Evolutionary conservation across 2,329 filamentous ascomycete species (phyloP), one percentile per base, ranked within the genome.

Genomic region (Beauveria australis): DNA sequence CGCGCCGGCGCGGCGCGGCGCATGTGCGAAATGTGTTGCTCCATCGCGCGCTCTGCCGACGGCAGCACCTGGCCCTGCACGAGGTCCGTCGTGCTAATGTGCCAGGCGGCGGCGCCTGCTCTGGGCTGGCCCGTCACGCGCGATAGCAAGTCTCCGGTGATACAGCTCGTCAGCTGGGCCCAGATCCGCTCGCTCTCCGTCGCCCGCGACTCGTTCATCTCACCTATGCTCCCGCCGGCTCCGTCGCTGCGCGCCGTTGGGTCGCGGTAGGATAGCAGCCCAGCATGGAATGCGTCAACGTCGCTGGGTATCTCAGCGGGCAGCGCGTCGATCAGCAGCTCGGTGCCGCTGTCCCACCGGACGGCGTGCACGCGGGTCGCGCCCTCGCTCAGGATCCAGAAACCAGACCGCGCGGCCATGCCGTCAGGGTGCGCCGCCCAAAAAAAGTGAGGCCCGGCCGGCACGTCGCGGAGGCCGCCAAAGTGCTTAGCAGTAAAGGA

Each of bases 271-370:
- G 80, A 74, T 2, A 77, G 67, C n/a, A 84, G 74, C 56, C 72
- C 71, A 1, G 70, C 65, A 62, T 75, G 75, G 18, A 76, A 72
- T 3, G 71, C 64, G 48, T 71, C 69, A 3, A 81, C 67, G 28
- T 69, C 74, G 28, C 78, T 75, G 18, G 73, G 74, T 18, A 74
- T 73, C 66, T 83, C 80, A n/a, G 73, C 67, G 10, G 65, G 67
- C 70, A 76, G 70, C 28, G 81, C 75, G n/a, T 81, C 77, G 37
- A 73, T 72, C 2, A 87, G 71, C 3, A 79, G 73, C 66, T 87
- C 84, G 65, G 81, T 79, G 67, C 79, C 81, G 30, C 68, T 73
- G 67, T 86, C 79, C 84, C 82, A 85, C 65, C 79, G 76, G 67
- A 81, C 75, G 30, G 82, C 75, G 61, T 78, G 76, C 22, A 78